Evolutionary conservation across 1,139 yeast species (phyloP).

Genomic region (Sugiyamaella grinbergsii): DNA sequence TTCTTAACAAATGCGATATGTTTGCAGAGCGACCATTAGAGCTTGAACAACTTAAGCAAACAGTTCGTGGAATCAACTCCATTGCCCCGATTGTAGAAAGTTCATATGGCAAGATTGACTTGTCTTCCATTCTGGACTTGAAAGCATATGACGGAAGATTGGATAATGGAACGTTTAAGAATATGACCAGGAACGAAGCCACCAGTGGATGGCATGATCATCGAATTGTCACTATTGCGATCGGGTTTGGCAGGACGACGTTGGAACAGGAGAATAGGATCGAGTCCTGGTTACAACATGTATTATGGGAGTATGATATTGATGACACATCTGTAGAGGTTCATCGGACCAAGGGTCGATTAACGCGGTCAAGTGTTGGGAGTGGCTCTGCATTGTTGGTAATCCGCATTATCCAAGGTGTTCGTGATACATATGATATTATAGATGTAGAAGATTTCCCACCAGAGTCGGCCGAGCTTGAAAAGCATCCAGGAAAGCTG

Average conservation of each 20-base stretch:
- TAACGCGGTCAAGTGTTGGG: conserved; percentile 44
- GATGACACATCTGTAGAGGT: conserved; percentile 55
- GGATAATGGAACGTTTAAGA: conserved; percentile 23
- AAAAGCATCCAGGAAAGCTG: conserved; percentile 52
- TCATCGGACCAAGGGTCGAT: conserved; percentile 79
- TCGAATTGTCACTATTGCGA: conserved; percentile 63
- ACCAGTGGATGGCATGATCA: conserved; percentile 35
- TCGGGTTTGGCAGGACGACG: conserved; percentile 54
- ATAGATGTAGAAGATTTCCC: conserved; percentile 49
- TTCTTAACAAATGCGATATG: conserved; percentile 75
- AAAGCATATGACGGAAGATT: conserved; percentile 64
- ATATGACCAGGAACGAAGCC: neutral
- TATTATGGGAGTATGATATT: conserved; percentile 65
- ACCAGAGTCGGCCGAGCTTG: conserved; percentile 32
- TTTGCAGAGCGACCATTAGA: conserved; percentile 34
- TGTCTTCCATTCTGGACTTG: conserved; percentile 66
- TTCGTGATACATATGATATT: conserved; percentile 85
- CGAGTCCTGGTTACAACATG: conserved; percentile 63
- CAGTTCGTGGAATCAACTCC: conserved; percentile 63
- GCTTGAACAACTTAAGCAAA: conserved; percentile 36
- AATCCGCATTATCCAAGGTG: conserved; percentile 78
- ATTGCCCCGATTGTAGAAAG: conserved; percentile 70
- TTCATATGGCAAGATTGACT: conserved; percentile 68
- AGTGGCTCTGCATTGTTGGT: conserved; percentile 44
- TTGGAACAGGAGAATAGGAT: conserved; percentile 45